These are phyloP conservation scores for Fusarium heterosporum DNA, from an alignment of 2,329 filamentous ascomycete species.

Conservation along the genomic window DNA sequence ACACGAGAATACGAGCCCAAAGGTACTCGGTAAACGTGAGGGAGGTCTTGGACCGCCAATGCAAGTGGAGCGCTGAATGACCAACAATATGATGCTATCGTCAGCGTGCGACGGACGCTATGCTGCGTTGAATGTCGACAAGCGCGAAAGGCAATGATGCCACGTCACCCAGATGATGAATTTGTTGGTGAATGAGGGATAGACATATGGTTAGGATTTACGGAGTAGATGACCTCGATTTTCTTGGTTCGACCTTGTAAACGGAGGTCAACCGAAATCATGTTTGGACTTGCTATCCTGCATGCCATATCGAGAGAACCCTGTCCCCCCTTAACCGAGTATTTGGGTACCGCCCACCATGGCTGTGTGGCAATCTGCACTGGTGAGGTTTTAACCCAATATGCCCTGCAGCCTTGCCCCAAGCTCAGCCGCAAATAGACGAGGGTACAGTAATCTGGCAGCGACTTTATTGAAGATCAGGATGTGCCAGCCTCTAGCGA, in stretches of 20 bases:
- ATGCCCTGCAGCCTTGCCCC: slow-evolving; percentile 27
- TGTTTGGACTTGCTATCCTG: slow-evolving; percentile 43
- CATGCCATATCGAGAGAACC: slow-evolving; percentile 42
- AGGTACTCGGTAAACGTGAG: slow-evolving; percentile 2
- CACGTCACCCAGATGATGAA: slow-evolving; percentile 40
- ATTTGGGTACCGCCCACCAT: slow-evolving; percentile 41
- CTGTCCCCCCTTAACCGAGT: slow-evolving; percentile 44
- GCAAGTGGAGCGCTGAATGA: background rate
- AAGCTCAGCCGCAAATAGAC: slow-evolving; percentile 33
- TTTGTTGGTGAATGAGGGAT: slow-evolving; percentile 14
- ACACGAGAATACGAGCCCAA: slow-evolving; percentile 10
- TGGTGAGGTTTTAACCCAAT: slow-evolving; percentile 33
- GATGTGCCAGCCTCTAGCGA: slow-evolving; percentile 36
- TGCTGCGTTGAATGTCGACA: slow-evolving; percentile 28
- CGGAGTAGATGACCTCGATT: slow-evolving; percentile 16
- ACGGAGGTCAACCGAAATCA: slow-evolving; percentile 36
- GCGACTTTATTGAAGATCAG: slow-evolving; percentile 34
- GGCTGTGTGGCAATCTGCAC: slow-evolving; percentile 36
- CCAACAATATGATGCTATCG: slow-evolving; percentile 27
- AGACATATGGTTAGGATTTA: slow-evolving; percentile 15
- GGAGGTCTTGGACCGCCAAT: background rate
- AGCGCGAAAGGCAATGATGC: slow-evolving; percentile 33
- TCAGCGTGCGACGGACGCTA: slow-evolving; percentile 32
- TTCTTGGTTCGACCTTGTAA: slow-evolving; percentile 29
- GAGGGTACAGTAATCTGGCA: slow-evolving; percentile 24